These are phyloP conservation scores for Seminavis robusta DNA, from an alignment of 108 stramenopile genomes.

Conservation along the genomic window DNA sequence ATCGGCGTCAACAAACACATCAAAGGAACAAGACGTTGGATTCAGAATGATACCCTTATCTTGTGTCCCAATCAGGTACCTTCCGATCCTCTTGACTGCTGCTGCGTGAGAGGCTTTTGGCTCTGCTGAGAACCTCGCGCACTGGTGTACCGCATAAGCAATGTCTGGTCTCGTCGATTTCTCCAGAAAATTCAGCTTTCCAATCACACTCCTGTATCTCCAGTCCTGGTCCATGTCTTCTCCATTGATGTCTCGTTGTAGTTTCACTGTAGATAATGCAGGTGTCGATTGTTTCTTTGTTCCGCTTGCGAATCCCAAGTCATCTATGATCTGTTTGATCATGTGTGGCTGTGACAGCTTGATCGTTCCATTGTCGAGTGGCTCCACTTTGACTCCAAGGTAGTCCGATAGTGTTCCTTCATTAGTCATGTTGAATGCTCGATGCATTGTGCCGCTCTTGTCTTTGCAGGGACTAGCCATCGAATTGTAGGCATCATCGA, in stretches of 20 bases:
- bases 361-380: conserved; percentile 6
- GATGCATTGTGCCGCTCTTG: neutral
- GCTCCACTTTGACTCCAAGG: conserved; percentile 34
- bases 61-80: conserved; percentile 19
- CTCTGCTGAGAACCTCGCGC: conserved; percentile 19
- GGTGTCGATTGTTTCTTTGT: conserved; percentile 5
- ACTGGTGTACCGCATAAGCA: conserved; percentile 22
- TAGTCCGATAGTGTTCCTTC: conserved; percentile 51
- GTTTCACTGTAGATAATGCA: conserved; percentile 1
- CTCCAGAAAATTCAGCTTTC: conserved; percentile 32
- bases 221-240: conserved; percentile 6
- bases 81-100: conserved; percentile 14
- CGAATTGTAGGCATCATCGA: conserved; percentile 17
- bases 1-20: conserved; percentile 37
- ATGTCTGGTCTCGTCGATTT: conserved; percentile 20
- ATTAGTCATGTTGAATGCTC: conserved; percentile 15
- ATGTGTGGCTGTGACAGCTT: conserved; percentile 27
- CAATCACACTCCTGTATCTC: conserved; percentile 22
- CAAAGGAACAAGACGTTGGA: conserved; percentile 17
- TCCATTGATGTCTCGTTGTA: neutral
- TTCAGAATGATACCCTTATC: conserved; percentile 20
- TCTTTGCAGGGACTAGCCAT: conserved; percentile 12
- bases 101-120: conserved; percentile 20
- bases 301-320: conserved; percentile 3
- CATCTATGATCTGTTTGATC: conserved; percentile 18